Evolutionary conservation across 1,284 basidiomycete genomes (phyloP).

Genomic region (Lignosus rhinocerotis): DNA sequence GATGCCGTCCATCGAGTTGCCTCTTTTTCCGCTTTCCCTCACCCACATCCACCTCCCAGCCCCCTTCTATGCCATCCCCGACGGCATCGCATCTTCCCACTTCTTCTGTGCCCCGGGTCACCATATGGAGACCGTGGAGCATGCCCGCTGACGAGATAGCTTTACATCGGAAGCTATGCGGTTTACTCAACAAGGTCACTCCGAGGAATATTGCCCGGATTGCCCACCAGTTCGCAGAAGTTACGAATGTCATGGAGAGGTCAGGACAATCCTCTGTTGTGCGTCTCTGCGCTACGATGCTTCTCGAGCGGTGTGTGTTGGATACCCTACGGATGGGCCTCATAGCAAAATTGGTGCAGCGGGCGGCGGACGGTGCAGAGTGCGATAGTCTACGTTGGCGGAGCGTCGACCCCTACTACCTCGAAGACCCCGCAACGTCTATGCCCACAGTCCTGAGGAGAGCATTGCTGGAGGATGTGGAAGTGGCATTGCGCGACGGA

Average conservation of each 20-base stretch:
- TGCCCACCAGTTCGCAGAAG: conserved; percentile 19
- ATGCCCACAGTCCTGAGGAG: conserved; percentile 25
- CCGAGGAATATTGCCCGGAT: conserved; percentile 23
- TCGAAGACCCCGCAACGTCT: conserved; percentile 25
- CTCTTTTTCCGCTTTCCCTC: neutral
- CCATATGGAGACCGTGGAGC: conserved; percentile 31
- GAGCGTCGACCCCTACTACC: conserved; percentile 28
- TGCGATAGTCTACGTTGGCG: conserved; percentile 31
- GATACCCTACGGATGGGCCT: conserved; percentile 22
- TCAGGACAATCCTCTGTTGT: conserved; percentile 22
- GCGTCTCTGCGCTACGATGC: conserved; percentile 19
- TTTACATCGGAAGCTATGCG: conserved; percentile 23
- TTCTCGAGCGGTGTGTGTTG: conserved; percentile 25
- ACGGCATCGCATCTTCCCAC: conserved; percentile 22
- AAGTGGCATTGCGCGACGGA: conserved; percentile 1
- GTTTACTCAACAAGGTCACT: conserved; percentile 32
- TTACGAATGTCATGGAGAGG: conserved; percentile 23
- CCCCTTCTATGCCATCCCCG: conserved; percentile 16
- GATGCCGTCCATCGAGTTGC: neutral
- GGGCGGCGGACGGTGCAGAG: conserved; percentile 29
- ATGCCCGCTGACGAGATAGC: conserved; percentile 16
- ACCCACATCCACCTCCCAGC: neutral
- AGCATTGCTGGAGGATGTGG: conserved; percentile 17
- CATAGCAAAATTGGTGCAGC: conserved; percentile 28
- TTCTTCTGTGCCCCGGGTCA: conserved; percentile 2